phyloP scores from a whole-genome alignment of 1,284 basidiomycete species.

The Cystobasidium slooffiae region DNA sequence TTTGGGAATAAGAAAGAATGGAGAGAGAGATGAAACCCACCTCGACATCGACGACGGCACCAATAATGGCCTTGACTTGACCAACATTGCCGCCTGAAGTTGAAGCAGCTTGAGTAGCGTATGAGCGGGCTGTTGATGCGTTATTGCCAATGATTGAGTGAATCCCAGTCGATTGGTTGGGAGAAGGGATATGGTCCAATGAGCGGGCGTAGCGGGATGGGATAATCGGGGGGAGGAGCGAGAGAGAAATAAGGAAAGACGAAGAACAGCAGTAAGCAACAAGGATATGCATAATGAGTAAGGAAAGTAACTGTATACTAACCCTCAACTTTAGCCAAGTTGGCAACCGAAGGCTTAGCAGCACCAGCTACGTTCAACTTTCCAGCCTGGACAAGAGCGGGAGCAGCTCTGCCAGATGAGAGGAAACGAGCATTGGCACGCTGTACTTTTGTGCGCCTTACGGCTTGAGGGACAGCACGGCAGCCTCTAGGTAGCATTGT shows the following conservation, averaged over 20 bases:
- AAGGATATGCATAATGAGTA: too few species aligned
- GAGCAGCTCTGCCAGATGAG: slow-evolving; percentile 23
- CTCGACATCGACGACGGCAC: slow-evolving; percentile 97
- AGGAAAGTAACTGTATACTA: neutral
- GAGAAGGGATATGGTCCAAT: neutral
- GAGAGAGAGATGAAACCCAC: slow-evolving; percentile 42
- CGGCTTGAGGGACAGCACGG: slow-evolving; percentile 38
- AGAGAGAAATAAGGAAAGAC: neutral
- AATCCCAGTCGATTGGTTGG: slow-evolving; percentile 7
- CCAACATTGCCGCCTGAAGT: slow-evolving; percentile 74
- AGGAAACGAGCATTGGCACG: slow-evolving; percentile 40
- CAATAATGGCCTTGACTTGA: slow-evolving; percentile 70
- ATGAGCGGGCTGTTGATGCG: slow-evolving; percentile 68
- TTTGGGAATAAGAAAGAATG: neutral
- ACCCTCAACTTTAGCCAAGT: slow-evolving; percentile 11
- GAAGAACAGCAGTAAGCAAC: neutral
- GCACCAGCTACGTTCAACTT: slow-evolving; percentile 1
- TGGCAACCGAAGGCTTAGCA: neutral
- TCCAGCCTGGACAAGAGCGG: slow-evolving; percentile 8
- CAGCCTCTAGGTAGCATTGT: slow-evolving; percentile 42
- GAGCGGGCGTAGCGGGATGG: slow-evolving; percentile 9
- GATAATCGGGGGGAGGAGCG: neutral
- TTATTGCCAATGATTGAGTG: neutral
- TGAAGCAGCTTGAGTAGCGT: slow-evolving; percentile 83
- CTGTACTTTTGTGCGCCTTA: slow-evolving; percentile 33